Percentiles rank a stretch among this genome's conserved stretches.
phyloP scores from a whole-genome alignment of 495 filamentous ascomycete genomes.

The Penicillium lividum region DNA sequence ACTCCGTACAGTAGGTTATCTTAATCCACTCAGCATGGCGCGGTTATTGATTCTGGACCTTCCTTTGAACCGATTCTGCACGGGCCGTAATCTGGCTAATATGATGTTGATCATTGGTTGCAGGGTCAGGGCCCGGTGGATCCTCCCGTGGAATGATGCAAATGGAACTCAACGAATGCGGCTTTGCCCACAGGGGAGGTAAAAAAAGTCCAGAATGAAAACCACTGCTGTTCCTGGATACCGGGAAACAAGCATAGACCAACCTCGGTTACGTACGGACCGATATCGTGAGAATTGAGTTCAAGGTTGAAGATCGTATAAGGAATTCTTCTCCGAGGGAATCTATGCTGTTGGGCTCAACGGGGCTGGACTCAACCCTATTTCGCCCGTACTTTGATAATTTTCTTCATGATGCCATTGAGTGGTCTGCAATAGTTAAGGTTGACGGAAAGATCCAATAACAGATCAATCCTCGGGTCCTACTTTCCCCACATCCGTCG shows the following conservation, averaged over 20 bases:
- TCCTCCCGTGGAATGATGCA: slow-evolving; percentile 4
- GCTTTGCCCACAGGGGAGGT: neutral
- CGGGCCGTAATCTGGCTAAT: slow-evolving; percentile 10
- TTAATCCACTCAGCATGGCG: neutral
- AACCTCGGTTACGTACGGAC: slow-evolving; percentile 16
- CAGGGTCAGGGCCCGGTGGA: too few relatives aligned
- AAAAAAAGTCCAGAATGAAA: neutral
- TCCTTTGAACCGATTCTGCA: slow-evolving; percentile 11
- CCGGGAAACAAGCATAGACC: neutral
- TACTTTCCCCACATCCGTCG: slow-evolving; percentile 23
- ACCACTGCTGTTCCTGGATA: neutral
- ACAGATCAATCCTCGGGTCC: neutral
- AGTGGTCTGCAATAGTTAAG: neutral
- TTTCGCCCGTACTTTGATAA: neutral
- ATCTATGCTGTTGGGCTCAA: slow-evolving; percentile 5
- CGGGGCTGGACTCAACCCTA: slow-evolving; percentile 5
- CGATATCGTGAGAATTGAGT: slow-evolving; percentile 6
- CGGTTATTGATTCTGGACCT: slow-evolving; percentile 5
- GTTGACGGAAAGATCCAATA: neutral
- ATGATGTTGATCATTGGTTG: slow-evolving; percentile 10
- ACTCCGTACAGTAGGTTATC: neutral
- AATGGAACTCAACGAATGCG: slow-evolving; percentile 9
- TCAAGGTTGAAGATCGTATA: neutral
- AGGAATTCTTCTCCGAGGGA: slow-evolving; percentile 9
- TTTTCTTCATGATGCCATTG: neutral